These are phyloP conservation scores for Phaseolus coccineus DNA, from an alignment of 331 rosid genomes.

Conservation along the genomic window DNA sequence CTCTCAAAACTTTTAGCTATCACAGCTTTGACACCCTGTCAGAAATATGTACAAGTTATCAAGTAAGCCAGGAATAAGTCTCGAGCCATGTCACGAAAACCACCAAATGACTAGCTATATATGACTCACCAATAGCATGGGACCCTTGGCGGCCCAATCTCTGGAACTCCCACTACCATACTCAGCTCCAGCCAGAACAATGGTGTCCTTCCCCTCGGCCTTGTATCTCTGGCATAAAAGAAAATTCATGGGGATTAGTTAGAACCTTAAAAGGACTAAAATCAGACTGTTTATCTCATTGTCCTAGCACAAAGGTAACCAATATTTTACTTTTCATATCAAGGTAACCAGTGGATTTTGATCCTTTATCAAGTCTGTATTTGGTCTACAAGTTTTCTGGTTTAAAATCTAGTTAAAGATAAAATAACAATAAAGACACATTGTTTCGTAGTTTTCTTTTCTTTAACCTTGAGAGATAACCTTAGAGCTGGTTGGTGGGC, in stretches of 20 bases:
- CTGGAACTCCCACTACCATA: constrained; percentile 99
- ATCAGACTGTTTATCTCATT: constrained; percentile 6
- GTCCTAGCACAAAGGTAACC: background rate
- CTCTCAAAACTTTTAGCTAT: constrained; percentile 97
- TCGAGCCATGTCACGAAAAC: constrained; percentile 11
- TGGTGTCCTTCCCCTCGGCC: constrained; percentile 76
- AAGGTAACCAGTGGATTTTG: constrained; percentile 19
- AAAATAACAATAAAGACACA: background rate
- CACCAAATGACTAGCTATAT: constrained; percentile 7
- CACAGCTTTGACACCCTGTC: constrained; percentile 98
- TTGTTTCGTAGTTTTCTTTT: background rate
- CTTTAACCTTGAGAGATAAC: background rate
- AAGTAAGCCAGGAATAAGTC: background rate
- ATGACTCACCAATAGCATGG: constrained; percentile 89
- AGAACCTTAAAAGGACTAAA: constrained; percentile 36
- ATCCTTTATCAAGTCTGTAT: background rate
- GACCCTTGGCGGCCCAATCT: constrained; percentile 99
- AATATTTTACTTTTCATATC: background rate
- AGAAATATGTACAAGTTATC: constrained; percentile 8
- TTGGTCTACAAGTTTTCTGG: background rate
- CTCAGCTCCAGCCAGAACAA: constrained; percentile 97
- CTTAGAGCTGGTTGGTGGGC: background rate
- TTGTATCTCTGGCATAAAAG: constrained; percentile 75
- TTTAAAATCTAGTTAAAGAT: background rate
- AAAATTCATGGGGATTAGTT: constrained; percentile 39